Evolutionary conservation across 176 grass and related monocot genomes (phyloP), one percentile per base, ranked within the genome.

Genomic region (Zea mays): DNA sequence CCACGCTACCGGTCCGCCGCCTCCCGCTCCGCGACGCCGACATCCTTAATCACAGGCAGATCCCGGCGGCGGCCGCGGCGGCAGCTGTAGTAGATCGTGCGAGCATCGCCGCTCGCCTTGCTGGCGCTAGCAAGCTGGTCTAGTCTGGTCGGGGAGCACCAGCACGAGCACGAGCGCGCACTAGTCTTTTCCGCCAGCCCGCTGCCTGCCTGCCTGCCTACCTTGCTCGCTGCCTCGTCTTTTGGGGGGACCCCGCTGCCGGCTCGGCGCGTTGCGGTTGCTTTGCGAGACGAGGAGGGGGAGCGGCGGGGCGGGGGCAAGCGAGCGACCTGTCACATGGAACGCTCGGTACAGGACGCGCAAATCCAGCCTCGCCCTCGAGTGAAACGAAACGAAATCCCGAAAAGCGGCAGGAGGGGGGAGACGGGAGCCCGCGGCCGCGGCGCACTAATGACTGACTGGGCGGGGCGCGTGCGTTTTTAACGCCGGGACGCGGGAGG

Each of bases 251-350:
- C 61, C 74, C 60, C 16, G 13, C 67, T 5, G 27, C 27, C 67
- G 7, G 40, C 71, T 38, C 62, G 67, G 77, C 84, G 84, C 79
- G 76, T 7, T 48, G 79, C 54, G 48, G 81, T 15, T 38, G 77
- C 77, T 85, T 77, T 81, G 86, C 54, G 71, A 71, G 86, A 48
- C 27, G 48, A 62, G 5, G 4, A 3, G 33, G 16, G 19, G 12
- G 39, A 8, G 13, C 5, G 13, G 61, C 27, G 55, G 14, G 6
- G 51, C 5, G 50, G 13, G 16, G 35, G 46, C 45, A 42, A 8
- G 80, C 51, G 55, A 82, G 85, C 14, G 74, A 62, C 48, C 50
- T 43, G 63, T 89, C 87, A 89, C 87, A 89, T 89, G 87, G 82
- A 77, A 65, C n/a, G 77, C 63, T 20, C 75, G 54, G 75, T 69